These are phyloP conservation scores for Amanita rubescens DNA, from an alignment of 768 basidiomycete species.

Conservation along the genomic window DNA sequence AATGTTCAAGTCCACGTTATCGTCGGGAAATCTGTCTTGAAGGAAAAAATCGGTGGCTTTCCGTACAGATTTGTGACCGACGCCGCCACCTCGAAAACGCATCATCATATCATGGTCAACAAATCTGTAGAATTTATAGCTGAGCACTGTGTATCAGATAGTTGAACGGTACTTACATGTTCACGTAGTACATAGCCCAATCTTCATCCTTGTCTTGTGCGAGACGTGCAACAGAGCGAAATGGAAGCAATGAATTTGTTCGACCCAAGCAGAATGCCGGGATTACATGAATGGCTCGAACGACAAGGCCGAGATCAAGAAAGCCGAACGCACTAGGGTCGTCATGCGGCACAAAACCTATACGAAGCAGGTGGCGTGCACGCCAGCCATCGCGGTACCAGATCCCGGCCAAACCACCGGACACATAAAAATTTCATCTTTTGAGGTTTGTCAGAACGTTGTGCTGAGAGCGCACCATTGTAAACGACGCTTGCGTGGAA, in stretches of 20 bases:
- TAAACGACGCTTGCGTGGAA: slow-evolving; percentile 20
- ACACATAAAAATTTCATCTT: slow-evolving; percentile 37
- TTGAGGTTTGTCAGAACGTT: background rate
- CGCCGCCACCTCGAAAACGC: too few species aligned
- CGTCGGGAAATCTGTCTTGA: too few species aligned
- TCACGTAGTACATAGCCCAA: slow-evolving; percentile 28
- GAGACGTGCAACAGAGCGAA: slow-evolving; percentile 10
- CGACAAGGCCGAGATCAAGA: slow-evolving; percentile 24
- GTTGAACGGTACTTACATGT: slow-evolving; percentile 20
- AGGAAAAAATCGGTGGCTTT: too few species aligned
- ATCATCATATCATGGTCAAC: slow-evolving; percentile 34
- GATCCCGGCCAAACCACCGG: slow-evolving; percentile 27
- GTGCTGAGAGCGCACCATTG: background rate
- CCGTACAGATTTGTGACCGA: too few species aligned
- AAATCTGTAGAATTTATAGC: slow-evolving; percentile 20
- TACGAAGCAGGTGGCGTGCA: slow-evolving; percentile 21
- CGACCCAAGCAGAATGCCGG: slow-evolving; percentile 23
- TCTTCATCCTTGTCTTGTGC: slow-evolving; percentile 8
- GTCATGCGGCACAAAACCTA: slow-evolving; percentile 26
- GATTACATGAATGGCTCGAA: slow-evolving; percentile 27
- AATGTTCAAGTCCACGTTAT: too few species aligned
- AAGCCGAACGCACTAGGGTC: slow-evolving; percentile 25
- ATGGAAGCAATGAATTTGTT: slow-evolving; percentile 10
- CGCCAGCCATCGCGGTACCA: slow-evolving; percentile 19
- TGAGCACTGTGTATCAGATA: background rate